Conservation (phyloP, 2,329 filamentous ascomycete species). For the Trichoderma polysporum region DNA sequence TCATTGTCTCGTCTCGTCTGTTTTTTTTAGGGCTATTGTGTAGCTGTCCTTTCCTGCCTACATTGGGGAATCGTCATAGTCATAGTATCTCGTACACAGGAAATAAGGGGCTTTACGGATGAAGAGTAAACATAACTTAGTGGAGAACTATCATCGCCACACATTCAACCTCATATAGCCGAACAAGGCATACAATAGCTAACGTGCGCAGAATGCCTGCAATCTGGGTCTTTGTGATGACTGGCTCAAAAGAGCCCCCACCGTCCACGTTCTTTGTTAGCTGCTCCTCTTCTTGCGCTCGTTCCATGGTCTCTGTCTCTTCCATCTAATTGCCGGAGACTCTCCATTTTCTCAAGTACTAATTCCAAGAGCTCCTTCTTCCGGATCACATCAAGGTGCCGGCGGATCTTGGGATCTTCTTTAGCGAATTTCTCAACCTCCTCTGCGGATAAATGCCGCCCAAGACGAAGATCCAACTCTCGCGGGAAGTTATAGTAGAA, state of each 20-base stretch:
- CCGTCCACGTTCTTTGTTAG: constrained; percentile 44
- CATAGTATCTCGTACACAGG: background rate
- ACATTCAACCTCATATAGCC: background rate
- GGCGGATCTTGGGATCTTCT: constrained; percentile 85
- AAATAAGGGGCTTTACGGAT: background rate
- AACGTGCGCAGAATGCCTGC: background rate
- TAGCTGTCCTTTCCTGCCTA: background rate
- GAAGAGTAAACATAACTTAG: background rate
- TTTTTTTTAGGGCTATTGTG: background rate
- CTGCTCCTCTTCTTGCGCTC: constrained; percentile 28
- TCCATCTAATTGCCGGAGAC: constrained; percentile 78
- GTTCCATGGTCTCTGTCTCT: constrained; percentile 57
- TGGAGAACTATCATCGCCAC: background rate
- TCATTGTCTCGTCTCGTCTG: background rate
- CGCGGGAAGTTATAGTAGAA: constrained; percentile 98
- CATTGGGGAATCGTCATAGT: background rate
- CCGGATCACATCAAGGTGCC: constrained; percentile 87
- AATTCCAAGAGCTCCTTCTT: constrained; percentile 91
- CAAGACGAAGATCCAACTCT: constrained; percentile 83
- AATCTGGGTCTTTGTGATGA: background rate
- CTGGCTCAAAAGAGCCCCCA: constrained; percentile 49
- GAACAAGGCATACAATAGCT: background rate
- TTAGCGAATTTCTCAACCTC: constrained; percentile 88
- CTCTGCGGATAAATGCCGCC: constrained; percentile 72
- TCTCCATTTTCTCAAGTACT: constrained; percentile 94